These are phyloP conservation scores for Phytophthora crassamura DNA, from an alignment of 352 stramenopile species.

Conservation along the genomic window DNA sequence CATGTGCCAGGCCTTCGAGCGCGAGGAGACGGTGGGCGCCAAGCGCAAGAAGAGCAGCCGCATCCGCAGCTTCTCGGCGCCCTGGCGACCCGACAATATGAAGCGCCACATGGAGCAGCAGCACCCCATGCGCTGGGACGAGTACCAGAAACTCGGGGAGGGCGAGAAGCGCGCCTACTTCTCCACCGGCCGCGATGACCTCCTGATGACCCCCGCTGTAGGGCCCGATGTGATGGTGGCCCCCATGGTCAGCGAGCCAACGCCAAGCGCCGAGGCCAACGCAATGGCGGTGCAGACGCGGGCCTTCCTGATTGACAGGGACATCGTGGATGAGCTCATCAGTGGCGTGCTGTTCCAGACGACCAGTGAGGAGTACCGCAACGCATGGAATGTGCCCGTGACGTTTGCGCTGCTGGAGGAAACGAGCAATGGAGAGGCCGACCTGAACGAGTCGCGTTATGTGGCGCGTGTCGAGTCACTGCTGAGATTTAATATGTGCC, in stretches of 20 bases:
- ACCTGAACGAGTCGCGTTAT: constrained; percentile 37
- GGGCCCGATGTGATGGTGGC: constrained; percentile 7
- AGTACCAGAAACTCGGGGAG: constrained; percentile 35
- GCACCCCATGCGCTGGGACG: constrained; percentile 30
- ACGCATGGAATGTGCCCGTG: constrained; percentile 35
- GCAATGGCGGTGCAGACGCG: constrained; percentile 21
- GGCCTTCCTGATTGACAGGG: constrained; percentile 30
- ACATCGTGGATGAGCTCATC: constrained; percentile 35
- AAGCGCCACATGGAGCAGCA: constrained; percentile 44
- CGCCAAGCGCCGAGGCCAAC: constrained; percentile 13
- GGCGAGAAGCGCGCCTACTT: constrained; percentile 35
- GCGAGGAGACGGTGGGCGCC: constrained; percentile 30
- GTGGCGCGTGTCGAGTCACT: constrained; percentile 33
- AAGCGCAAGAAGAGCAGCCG: constrained; percentile 45
- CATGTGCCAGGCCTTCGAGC: constrained; percentile 40
- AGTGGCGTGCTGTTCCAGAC: constrained; percentile 27
- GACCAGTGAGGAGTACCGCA: constrained; percentile 26
- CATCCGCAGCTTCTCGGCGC: constrained; percentile 34
- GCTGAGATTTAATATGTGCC: constrained; percentile 39
- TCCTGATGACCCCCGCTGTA: neutral
- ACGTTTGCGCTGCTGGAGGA: constrained; percentile 23
- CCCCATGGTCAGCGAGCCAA: constrained; percentile 20
- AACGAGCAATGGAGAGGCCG: constrained; percentile 7
- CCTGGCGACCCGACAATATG: constrained; percentile 47
- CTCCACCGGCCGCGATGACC: constrained; percentile 2